phyloP scores from a whole-genome alignment of 2,329 filamentous ascomycete genomes.

The Orbilia blumenaviensis region DNA sequence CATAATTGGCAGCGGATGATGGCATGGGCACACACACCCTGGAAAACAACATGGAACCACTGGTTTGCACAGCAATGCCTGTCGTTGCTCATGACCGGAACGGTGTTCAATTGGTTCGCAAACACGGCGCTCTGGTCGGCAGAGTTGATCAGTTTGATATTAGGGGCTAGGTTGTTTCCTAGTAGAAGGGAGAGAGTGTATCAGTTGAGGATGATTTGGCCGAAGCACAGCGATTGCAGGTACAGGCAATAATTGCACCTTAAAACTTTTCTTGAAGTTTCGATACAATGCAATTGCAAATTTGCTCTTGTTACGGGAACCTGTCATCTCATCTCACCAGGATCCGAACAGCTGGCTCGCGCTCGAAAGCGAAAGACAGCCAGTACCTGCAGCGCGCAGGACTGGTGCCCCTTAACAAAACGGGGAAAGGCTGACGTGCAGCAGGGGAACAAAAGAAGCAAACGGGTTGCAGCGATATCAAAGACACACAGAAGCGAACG shows the following conservation, averaged over 20 bases:
- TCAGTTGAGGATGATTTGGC: conserved; percentile 38
- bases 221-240: neutral
- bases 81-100: conserved; percentile 25
- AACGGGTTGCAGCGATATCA: conserved; percentile 43
- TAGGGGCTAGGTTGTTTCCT: conserved; percentile 38
- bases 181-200: conserved; percentile 36
- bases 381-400: conserved; percentile 54
- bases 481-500: conserved; percentile 50
- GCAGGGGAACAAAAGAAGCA: conserved; percentile 47
- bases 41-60: conserved; percentile 30
- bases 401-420: conserved; percentile 53
- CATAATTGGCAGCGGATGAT: conserved; percentile 38
- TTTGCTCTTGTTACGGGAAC: conserved; percentile 1
- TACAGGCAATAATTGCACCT: neutral
- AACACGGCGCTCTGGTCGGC: conserved; percentile 11
- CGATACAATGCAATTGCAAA: neutral
- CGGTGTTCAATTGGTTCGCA: conserved; percentile 33
- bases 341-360: conserved; percentile 25
- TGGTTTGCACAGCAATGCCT: conserved; percentile 40
- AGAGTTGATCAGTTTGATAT: conserved; percentile 41
- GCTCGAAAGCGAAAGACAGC: too few species aligned
- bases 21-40: conserved; percentile 24
- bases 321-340: conserved; percentile 36
- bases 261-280: neutral
- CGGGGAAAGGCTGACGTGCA: conserved; percentile 44